These are phyloP conservation scores for Berkeleyomyces basicola DNA, from an alignment of 2,329 filamentous ascomycete genomes.

Conservation along the genomic window DNA sequence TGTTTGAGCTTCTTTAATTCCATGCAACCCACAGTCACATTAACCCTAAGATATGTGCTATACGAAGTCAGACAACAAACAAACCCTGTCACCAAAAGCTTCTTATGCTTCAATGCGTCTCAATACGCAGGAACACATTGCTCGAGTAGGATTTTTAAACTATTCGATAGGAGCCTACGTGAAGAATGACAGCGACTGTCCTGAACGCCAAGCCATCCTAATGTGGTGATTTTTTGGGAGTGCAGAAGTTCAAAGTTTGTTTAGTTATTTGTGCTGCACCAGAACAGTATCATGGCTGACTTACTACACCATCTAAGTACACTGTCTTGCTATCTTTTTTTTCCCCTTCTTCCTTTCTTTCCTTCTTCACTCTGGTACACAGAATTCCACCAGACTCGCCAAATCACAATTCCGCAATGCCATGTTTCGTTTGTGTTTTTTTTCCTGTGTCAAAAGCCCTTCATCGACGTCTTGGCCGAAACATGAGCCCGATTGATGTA, in stretches of 20 bases:
- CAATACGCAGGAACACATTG: too few relatives aligned
- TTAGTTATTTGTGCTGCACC: background rate
- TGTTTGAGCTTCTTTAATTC: background rate
- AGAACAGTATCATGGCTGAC: too few relatives aligned
- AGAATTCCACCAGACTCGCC: too few relatives aligned
- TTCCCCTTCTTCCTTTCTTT: background rate
- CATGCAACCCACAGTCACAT: background rate
- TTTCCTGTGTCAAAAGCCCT: constrained; percentile 8
- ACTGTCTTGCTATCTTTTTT: background rate
- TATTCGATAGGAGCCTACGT: too few relatives aligned
- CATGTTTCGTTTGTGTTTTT: background rate
- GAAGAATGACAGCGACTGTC: too few relatives aligned
- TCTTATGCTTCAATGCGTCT: too few relatives aligned
- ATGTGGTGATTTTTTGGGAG: background rate
- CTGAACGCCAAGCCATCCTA: too few relatives aligned
- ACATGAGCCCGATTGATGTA: constrained; percentile 12
- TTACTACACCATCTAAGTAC: background rate
- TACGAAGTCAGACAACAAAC: background rate
- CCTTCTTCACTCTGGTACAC: background rate
- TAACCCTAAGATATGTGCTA: background rate
- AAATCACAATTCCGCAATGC: background rate
- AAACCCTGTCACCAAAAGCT: too few relatives aligned
- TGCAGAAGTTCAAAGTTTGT: background rate
- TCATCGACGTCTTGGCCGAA: constrained; percentile 12
- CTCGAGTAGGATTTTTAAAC: too few relatives aligned